These are phyloP conservation scores for Fusarium transvaalense DNA, from an alignment of 2,329 filamentous ascomycete genomes.

Conservation along the genomic window DNA sequence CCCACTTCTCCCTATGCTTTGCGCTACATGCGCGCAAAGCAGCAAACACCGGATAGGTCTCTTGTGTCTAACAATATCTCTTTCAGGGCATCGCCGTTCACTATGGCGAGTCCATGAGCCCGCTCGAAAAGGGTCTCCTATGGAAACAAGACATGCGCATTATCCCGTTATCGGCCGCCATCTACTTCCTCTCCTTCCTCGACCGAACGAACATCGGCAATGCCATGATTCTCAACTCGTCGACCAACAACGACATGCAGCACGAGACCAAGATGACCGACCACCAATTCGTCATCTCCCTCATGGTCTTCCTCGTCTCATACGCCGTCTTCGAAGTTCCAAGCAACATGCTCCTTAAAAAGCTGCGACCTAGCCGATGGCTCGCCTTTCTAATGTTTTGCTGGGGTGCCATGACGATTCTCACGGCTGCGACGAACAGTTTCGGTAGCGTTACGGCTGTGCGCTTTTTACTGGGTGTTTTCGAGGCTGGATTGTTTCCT, in stretches of 20 bases:
- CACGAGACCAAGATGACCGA: conserved; percentile 71
- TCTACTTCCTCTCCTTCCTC: conserved; percentile 76
- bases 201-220: conserved; percentile 78
- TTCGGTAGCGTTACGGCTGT: conserved; percentile 74
- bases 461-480: conserved; percentile 74
- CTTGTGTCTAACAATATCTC: conserved; percentile 27
- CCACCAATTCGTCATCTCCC: conserved; percentile 69
- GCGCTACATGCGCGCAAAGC: conserved; percentile 9
- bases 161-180: conserved; percentile 71
- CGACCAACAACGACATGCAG: conserved; percentile 71
- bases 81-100: conserved; percentile 37
- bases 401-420: conserved; percentile 77
- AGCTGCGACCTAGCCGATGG: conserved; percentile 72
- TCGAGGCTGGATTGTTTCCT: conserved; percentile 77
- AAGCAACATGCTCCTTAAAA: conserved; percentile 75
- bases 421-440: conserved; percentile 72
- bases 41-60: neutral
- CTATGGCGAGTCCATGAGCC: conserved; percentile 44
- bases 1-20: neutral
- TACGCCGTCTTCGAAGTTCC: conserved; percentile 73
- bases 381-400: conserved; percentile 74
- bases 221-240: conserved; percentile 73
- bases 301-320: conserved; percentile 72
- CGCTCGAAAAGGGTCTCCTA: conserved; percentile 57
- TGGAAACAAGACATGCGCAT: conserved; percentile 73